Conservation (phyloP, 1,284 basidiomycete species). For the Heimioporus retisporus region DNA sequence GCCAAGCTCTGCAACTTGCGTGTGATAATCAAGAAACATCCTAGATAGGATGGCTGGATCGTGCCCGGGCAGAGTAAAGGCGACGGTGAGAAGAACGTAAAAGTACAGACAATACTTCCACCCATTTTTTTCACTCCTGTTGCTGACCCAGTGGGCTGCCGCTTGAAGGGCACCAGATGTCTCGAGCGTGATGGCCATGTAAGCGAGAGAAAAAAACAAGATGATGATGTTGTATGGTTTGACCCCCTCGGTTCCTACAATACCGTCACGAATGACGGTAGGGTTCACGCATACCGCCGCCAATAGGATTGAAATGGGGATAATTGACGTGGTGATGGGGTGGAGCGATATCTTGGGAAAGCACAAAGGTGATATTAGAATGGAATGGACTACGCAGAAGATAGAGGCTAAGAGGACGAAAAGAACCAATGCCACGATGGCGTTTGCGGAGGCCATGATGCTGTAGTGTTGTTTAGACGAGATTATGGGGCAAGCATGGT, state of each 20-base stretch:
- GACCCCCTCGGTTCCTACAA: slow-evolving; percentile 61
- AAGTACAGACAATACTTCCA: slow-evolving; percentile 81
- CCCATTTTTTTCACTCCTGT: slow-evolving; percentile 71
- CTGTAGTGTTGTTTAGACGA: neutral
- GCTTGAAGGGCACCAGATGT: too few species aligned
- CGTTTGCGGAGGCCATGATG: slow-evolving; percentile 55
- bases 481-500: neutral
- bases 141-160: too few species aligned
- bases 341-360: slow-evolving; percentile 70
- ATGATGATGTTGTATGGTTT: too few species aligned
- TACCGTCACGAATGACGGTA: slow-evolving; percentile 73
- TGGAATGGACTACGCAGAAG: slow-evolving; percentile 73
- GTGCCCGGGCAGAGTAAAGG: slow-evolving; percentile 90
- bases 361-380: too few species aligned
- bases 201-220: too few species aligned
- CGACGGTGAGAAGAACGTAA: slow-evolving; percentile 83
- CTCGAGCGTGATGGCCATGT: too few species aligned
- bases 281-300: slow-evolving; percentile 80
- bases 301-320: slow-evolving; percentile 84
- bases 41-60: slow-evolving; percentile 90
- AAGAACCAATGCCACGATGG: slow-evolving; percentile 75
- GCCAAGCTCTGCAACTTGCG: slow-evolving; percentile 70
- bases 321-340: slow-evolving; percentile 80
- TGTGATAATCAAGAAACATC: slow-evolving; percentile 89
- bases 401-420: slow-evolving; percentile 87